These are phyloP conservation scores for Heritiera fomes DNA, from an alignment of 345 rosid genomes.

Conservation along the genomic window DNA sequence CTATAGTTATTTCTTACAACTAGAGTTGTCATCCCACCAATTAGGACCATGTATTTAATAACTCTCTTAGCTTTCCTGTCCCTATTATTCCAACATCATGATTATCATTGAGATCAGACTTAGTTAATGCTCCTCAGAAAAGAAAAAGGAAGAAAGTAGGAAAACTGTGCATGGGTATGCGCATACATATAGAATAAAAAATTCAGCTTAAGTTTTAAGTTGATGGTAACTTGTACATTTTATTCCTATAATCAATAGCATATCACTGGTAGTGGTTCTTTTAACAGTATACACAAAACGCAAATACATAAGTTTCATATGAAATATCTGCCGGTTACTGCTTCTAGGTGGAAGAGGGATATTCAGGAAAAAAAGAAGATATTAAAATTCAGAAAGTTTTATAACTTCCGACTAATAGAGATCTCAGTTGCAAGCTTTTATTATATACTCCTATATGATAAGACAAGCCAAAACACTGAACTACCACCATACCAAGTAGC, in stretches of 20 bases:
- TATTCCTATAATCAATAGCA: slow-evolving; percentile 3
- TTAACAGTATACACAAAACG: not conserved
- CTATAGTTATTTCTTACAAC: not conserved
- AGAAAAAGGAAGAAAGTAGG: not conserved
- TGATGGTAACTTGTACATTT: not conserved
- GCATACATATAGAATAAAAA: not conserved
- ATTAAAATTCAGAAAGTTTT: not conserved
- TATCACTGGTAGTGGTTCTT: not conserved
- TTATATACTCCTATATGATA: slow-evolving; percentile 3
- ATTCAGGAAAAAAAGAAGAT: not conserved
- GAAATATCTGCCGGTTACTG: not conserved
- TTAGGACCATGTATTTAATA: not conserved
- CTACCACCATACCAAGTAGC: not conserved
- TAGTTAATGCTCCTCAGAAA: not conserved
- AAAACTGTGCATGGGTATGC: not conserved
- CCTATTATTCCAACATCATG: slow-evolving; percentile 11
- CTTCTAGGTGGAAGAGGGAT: not conserved
- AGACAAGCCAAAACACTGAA: slow-evolving; percentile 4
- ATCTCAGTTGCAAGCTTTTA: not conserved
- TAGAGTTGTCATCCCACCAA: not conserved
- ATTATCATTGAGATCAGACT: not conserved
- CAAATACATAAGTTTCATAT: not conserved
- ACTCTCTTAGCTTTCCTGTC: not conserved
- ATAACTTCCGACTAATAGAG: not conserved
- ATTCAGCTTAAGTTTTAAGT: not conserved